Evolutionary conservation across 2,329 filamentous ascomycete species (phyloP), one percentile per base, ranked within the genome.

Genomic region (Colletotrichum gigasporum): DNA sequence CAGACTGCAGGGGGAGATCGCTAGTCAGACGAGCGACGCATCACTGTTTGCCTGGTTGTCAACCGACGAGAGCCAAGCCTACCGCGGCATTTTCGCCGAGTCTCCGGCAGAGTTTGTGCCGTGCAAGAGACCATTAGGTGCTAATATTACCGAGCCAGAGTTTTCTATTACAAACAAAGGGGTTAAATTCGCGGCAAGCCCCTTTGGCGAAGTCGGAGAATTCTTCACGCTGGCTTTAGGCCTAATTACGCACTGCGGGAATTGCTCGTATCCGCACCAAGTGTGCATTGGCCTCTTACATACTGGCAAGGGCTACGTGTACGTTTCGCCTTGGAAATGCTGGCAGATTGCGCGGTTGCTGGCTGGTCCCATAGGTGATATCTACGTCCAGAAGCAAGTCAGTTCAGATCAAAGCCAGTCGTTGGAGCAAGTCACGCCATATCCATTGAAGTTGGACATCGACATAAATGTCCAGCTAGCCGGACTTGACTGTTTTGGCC

Each of bases 1-100:
- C 20, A 52, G 71, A 34, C n/a, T 70, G 7, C 66, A 70, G 10
- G 51, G 59, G 7, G 8, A 51, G 4, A 44, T 59, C n/a, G 47
- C n/a, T n/a, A 44, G 30, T 10, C 39, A 35, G 16, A 34, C 37
- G 10, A 18, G 45, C 11, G 63, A 63, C 14, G 7, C 35, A 14
- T 63, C 63, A 1, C 39, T 63, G 0, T 58, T 66, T 14, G 58
- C 63, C 4, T 66, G 63, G 54, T 3, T 35, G 11, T 18, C 37
- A 4, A 4, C 11, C n/a, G 26, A 20, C 6, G 18, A 14, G 3
- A 10, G 37, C 6, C 52, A 63, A 22, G 26, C 3, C 7, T 52
- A 51, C 16, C 42, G 53, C 1, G 60, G 60, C 2, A n/a, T 52
- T 2, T 59, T 63, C 3, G 60, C 60, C 5, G 14, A 9, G 14